Conservation (phyloP, 73 alveolate species). For the Effrenium voratum region DNA sequence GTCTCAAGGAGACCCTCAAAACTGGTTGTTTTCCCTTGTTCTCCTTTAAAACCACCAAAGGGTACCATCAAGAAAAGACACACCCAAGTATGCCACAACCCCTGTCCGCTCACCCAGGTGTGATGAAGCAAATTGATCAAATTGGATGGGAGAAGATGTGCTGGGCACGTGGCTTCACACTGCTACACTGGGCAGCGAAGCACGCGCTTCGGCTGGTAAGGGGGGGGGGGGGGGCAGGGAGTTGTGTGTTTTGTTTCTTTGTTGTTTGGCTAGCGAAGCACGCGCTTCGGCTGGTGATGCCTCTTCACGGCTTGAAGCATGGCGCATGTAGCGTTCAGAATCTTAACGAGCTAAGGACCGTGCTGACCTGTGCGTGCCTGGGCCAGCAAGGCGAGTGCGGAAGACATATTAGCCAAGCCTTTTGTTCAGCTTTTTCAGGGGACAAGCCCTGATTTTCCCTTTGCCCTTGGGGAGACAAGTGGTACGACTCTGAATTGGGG, state of each 20-base stretch:
- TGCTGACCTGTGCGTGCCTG: slow-evolving; percentile 66
- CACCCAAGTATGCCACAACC: no score
- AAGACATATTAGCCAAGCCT: no score
- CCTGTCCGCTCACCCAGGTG: slow-evolving; percentile 59
- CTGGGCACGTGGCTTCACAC: slow-evolving; percentile 84
- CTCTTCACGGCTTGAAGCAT: background rate
- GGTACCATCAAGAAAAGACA: no score
- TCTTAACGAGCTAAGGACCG: slow-evolving; percentile 1
- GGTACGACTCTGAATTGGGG: no score
- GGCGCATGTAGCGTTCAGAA: background rate
- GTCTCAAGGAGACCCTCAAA: no score
- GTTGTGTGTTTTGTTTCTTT: background rate
- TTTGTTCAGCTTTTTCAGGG: no score
- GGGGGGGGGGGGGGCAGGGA: background rate
- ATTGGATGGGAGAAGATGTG: slow-evolving; percentile 89
- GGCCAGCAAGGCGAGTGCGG: no score
- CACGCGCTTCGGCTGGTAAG: slow-evolving; percentile 24
- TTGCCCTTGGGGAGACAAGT: no score
- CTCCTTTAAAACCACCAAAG: no score
- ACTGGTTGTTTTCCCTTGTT: no score
- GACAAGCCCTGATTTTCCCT: no score
- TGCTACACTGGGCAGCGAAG: slow-evolving; percentile 91
- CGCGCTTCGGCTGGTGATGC: background rate
- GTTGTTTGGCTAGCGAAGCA: background rate
- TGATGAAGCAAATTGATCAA: slow-evolving; percentile 74